These are phyloP conservation scores for Prunus dulcis DNA, from an alignment of 306 rosid species.

Conservation along the genomic window DNA sequence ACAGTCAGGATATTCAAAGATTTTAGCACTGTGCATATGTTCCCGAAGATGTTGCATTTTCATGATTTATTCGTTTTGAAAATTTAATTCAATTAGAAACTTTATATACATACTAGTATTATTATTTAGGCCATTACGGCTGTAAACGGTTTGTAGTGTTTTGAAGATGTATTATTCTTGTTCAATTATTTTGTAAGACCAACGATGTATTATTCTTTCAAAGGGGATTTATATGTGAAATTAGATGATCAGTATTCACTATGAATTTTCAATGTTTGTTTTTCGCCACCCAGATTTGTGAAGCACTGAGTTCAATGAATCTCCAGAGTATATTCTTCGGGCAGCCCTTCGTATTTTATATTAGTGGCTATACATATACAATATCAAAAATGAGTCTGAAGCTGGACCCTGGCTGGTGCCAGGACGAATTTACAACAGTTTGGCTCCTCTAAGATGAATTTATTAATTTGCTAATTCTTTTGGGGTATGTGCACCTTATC, in stretches of 20 bases:
- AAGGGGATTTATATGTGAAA: neutral
- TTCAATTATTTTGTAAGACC: constrained; percentile 8
- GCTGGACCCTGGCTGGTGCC: neutral
- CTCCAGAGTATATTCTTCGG: neutral
- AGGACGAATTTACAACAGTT: too few species aligned
- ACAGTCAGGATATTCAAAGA: constrained; percentile 3
- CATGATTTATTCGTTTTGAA: neutral
- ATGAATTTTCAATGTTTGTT: neutral
- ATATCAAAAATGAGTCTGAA: neutral
- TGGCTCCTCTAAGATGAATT: too few species aligned
- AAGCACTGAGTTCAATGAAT: neutral
- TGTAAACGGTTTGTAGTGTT: neutral
- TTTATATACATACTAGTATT: too few species aligned
- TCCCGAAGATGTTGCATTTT: neutral
- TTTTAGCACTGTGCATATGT: constrained; percentile 14
- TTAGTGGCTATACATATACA: neutral
- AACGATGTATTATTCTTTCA: neutral
- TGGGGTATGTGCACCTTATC: too few species aligned
- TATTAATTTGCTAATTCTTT: too few species aligned
- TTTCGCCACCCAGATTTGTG: neutral
- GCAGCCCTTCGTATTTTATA: neutral
- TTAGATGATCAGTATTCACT: neutral
- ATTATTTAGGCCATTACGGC: neutral
- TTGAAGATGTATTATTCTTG: neutral
- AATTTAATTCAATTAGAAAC: neutral